Percentiles rank a stretch among this genome's conserved stretches.
These are phyloP conservation scores for Stephanodiscus minutulus DNA, from an alignment of 108 stramenopile genomes.

Conservation along the genomic window DNA sequence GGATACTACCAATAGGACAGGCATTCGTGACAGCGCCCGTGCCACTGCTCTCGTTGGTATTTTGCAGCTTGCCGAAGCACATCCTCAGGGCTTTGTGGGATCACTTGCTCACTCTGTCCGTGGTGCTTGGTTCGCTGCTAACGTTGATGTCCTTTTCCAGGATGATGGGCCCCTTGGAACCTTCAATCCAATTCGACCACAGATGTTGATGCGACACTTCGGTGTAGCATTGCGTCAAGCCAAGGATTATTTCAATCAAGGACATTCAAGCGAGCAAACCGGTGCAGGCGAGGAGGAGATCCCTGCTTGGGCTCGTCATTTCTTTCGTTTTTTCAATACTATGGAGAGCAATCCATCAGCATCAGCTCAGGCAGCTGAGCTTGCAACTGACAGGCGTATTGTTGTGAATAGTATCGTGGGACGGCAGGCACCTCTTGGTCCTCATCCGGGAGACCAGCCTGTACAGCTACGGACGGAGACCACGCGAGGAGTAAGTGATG, in stretches of 20 bases:
- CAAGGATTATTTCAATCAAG: slow-evolving; percentile 2
- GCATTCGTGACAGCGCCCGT: no score
- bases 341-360: background rate
- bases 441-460: background rate
- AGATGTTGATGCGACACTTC: background rate
- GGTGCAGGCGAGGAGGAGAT: slow-evolving; percentile 12
- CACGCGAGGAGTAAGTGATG: background rate
- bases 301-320: slow-evolving; percentile 15
- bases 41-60: no score
- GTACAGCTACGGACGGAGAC: slow-evolving; percentile 3
- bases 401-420: slow-evolving; percentile 1
- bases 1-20: no score
- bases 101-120: no score
- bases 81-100: no score
- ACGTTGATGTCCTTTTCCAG: background rate
- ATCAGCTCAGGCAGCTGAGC: background rate
- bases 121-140: no score
- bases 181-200: background rate
- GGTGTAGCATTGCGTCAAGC: background rate
- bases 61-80: no score
- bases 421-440: slow-evolving; percentile 19
- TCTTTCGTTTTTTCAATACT: slow-evolving; percentile 8
- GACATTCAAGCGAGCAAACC: background rate
- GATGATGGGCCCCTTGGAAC: background rate
- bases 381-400: background rate